These are phyloP conservation scores for Phalaenopsis hybrid DNA, from an alignment of 116 monocot species.

Conservation along the genomic window DNA sequence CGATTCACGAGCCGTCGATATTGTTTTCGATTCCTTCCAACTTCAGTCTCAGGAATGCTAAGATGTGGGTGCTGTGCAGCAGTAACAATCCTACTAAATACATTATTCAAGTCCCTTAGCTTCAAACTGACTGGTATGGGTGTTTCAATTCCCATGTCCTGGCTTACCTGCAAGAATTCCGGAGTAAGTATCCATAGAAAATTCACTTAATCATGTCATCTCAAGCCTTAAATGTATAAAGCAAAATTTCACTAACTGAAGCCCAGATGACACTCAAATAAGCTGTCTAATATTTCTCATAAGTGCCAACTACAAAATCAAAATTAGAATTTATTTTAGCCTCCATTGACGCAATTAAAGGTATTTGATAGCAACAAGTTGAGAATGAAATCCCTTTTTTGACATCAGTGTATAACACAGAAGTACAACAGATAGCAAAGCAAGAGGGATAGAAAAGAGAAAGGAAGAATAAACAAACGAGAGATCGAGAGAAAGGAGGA, in stretches of 20 bases:
- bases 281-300: not conserved
- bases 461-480: too few species aligned
- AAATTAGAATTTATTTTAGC: not conserved
- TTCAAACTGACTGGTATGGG: constrained; percentile 85
- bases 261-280: not conserved
- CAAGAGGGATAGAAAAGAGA: too few species aligned
- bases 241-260: not conserved
- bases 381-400: too few species aligned
- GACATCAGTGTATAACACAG: too few species aligned
- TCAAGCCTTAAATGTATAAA: not conserved
- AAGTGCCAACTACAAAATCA: not conserved
- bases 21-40: constrained; percentile 77
- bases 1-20: constrained; percentile 76
- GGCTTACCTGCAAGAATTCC: constrained; percentile 55
- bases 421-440: too few species aligned
- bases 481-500: too few species aligned
- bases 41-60: constrained; percentile 97
- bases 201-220: not conserved
- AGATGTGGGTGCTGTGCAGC: constrained; percentile 84
- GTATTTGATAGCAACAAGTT: too few species aligned
- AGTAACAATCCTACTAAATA: constrained; percentile 63
- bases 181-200: not conserved
- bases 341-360: too few species aligned
- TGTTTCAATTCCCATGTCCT: constrained; percentile 92
- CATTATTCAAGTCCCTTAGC: constrained; percentile 61